phyloP scores from a whole-genome alignment of 352 stramenopile species.

The Phytophthora ramorum region DNA sequence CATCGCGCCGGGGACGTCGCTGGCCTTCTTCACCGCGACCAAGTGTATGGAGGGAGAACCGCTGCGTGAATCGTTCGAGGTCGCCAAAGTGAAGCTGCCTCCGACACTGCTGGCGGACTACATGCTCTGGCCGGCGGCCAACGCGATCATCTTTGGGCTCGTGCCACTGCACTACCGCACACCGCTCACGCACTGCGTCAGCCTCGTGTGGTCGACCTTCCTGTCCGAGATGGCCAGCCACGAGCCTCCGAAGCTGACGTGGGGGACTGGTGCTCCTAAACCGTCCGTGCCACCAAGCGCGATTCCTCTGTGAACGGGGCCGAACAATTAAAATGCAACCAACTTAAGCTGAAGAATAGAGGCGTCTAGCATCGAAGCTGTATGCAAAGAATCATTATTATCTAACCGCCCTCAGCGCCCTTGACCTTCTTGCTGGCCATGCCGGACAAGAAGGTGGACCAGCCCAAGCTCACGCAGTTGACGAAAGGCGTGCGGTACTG shows the following conservation, averaged over 20 bases:
- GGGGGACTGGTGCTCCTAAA: conserved; percentile 6
- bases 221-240: conserved; percentile 44
- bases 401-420: background rate
- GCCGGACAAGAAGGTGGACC: conserved; percentile 56
- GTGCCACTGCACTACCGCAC: conserved; percentile 50
- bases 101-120: conserved; percentile 48
- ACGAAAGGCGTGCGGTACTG: conserved; percentile 62
- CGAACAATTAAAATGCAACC: background rate
- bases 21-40: conserved; percentile 42
- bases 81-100: conserved; percentile 39
- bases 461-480: conserved; percentile 59
- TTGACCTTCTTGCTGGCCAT: conserved; percentile 44
- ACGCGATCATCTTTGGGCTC: conserved; percentile 42
- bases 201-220: conserved; percentile 49
- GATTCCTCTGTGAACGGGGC: conserved; percentile 9
- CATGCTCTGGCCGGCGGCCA: conserved; percentile 47
- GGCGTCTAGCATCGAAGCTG: background rate
- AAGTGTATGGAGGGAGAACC: conserved; percentile 43
- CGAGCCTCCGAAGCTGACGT: conserved; percentile 21
- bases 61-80: conserved; percentile 29
- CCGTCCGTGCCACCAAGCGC: conserved; percentile 20
- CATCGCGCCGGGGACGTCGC: conserved; percentile 37
- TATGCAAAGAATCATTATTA: background rate
- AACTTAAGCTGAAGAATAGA: background rate
- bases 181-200: conserved; percentile 45